Evolutionary conservation across 257 asterid species (phyloP).

Genomic region (Capsicum chinense): DNA sequence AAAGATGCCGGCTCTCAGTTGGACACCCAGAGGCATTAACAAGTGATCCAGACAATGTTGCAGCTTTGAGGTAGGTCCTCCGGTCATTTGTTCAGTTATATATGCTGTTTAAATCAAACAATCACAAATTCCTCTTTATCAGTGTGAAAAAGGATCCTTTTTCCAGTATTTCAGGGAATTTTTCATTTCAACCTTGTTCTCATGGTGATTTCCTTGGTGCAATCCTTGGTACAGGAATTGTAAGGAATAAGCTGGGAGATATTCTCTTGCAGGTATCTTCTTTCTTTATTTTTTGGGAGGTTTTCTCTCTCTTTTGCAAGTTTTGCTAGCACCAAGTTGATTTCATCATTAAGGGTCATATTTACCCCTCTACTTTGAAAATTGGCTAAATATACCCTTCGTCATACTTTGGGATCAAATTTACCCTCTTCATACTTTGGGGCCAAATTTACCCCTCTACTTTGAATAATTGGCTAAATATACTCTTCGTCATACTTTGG

Average conservation of each 20-base stretch:
- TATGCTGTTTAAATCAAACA: background rate
- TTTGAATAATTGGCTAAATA: too few species aligned
- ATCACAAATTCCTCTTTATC: constrained; percentile 19
- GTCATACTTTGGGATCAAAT: too few species aligned
- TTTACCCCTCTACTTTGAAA: too few species aligned
- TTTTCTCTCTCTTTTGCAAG: background rate
- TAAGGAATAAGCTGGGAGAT: constrained; percentile 88
- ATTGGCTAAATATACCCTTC: too few species aligned
- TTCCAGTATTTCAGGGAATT: constrained; percentile 85
- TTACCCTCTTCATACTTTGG: too few species aligned
- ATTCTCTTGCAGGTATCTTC: constrained; percentile 75
- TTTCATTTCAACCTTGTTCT: constrained; percentile 74
- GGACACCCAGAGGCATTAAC: constrained; percentile 79
- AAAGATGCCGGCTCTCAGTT: constrained; percentile 87
- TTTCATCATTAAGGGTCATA: background rate
- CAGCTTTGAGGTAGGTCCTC: constrained; percentile 72
- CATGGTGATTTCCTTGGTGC: constrained; percentile 98
- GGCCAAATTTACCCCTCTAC: too few species aligned
- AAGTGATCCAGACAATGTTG: constrained; percentile 78
- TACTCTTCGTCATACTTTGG: too few species aligned
- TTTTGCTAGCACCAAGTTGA: background rate
- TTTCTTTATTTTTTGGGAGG: constrained; percentile 18
- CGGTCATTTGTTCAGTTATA: constrained; percentile 23
- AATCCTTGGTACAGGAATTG: constrained; percentile 91
- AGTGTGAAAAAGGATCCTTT: constrained; percentile 34